Evolutionary conservation across 106 monocot genomes (phyloP).

Genomic region (Xerophyta viscosa): DNA sequence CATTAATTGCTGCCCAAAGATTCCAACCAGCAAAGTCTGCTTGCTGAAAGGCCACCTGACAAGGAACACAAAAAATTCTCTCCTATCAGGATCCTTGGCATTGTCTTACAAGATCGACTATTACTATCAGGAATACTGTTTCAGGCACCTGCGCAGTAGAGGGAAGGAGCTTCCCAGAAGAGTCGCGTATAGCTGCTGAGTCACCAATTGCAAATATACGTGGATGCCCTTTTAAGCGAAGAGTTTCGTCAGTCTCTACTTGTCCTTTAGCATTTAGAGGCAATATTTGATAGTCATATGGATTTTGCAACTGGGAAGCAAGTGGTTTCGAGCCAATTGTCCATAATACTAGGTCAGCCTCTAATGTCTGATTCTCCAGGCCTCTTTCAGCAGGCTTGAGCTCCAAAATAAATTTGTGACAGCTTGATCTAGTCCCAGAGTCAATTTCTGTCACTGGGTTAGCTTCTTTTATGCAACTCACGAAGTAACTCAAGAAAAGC

Average conservation of each 20-base stretch:
- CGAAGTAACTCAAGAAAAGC: conserved; percentile 77
- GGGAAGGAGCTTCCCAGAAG: conserved; percentile 68
- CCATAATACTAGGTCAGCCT: conserved; percentile 89
- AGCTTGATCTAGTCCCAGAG: conserved; percentile 7
- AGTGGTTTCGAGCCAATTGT: conserved; percentile 82
- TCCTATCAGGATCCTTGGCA: background rate
- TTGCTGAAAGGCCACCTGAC: conserved; percentile 93
- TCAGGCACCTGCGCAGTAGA: conserved; percentile 96
- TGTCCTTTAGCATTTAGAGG: conserved; percentile 81
- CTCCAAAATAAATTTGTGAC: conserved; percentile 51
- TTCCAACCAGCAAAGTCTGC: conserved; percentile 98
- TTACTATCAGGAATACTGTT: too few species aligned
- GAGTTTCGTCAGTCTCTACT: conserved; percentile 89
- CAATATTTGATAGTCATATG: conserved; percentile 20
- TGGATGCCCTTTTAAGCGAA: conserved; percentile 84
- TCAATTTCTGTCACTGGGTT: too few species aligned
- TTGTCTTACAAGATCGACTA: background rate
- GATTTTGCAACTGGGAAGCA: conserved; percentile 47
- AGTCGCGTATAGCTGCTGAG: conserved; percentile 81
- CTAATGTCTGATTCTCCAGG: conserved; percentile 42
- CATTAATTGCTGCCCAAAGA: conserved; percentile 95
- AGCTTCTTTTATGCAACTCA: conserved; percentile 55
- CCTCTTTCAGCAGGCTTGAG: conserved; percentile 89
- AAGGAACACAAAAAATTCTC: conserved; percentile 4
- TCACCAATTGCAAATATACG: conserved; percentile 96